Evolutionary conservation across 179 eudicot species (phyloP), one percentile per base, ranked within the genome.

Genomic region (Silene coronaria): DNA sequence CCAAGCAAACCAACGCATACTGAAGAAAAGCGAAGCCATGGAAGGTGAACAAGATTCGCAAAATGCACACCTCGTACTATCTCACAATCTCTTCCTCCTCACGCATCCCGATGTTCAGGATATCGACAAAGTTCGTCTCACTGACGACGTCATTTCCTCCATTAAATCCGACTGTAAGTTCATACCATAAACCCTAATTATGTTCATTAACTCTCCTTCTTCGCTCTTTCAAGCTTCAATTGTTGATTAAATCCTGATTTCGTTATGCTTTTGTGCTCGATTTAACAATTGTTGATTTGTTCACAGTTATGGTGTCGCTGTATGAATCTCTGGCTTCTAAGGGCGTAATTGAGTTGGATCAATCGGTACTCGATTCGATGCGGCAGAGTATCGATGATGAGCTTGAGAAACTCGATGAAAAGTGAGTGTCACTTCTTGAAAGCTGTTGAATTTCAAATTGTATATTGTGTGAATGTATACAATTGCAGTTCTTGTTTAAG

Each of bases 81-180:
- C 93, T 0, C 76, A 90, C 85, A 92, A 92, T 72, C 87, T 95
- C 55, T 95, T 92, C 67, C 91, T 92, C 3, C 90, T 95, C 63
- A 85, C 86, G 3, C 97, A 90, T 16, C 75, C 92, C 70, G 99
- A 92, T 61, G 91, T 95, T 11, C 85, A 83, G 0, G 99, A 95
- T 77, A 89, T 92, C 79, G 96, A 95, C 73, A 95, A 95, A 72
- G 87, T 92, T 67, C 84, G 82, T 45, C 96, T 92, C 75, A 89
- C 89, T 7, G 91, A 89, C 5, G 95, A 95, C 53, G 95, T 90
- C 53, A 53, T 83, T 42, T 80, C 83, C 36, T 73, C 85, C 66
- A 85, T 90, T 59, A 63, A 79, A 48, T 81, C 90, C 60, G 85
- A 89, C 59, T 85, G 98, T 94, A 83, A 63, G 79, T 64, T 48